Conservation (phyloP, 2,329 filamentous ascomycete species). For the Fusarium sp. region DNA sequence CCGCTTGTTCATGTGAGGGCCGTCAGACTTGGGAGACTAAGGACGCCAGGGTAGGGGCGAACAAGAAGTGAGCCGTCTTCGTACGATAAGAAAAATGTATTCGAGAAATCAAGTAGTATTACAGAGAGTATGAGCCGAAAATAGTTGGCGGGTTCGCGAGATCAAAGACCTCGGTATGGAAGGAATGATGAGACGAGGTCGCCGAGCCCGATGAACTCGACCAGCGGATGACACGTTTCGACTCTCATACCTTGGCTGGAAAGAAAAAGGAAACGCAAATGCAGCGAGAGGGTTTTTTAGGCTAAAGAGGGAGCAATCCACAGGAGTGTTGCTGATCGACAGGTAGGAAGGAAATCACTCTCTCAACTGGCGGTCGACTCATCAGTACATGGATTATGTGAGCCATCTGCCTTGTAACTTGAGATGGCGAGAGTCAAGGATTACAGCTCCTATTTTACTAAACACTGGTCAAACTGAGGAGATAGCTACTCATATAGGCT, state of each 20-base stretch:
- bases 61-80: too few relatives aligned
- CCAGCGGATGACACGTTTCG: not conserved
- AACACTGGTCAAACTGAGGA: not conserved
- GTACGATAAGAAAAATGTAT: too few relatives aligned
- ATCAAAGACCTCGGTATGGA: not conserved
- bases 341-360: not conserved
- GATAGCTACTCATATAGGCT: not conserved
- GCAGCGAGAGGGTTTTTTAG: not conserved
- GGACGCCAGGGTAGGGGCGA: too few relatives aligned
- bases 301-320: not conserved
- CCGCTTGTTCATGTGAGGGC: too few relatives aligned
- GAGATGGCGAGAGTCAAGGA: not conserved
- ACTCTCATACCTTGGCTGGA: not conserved
- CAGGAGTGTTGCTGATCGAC: not conserved
- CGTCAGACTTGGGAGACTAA: too few relatives aligned
- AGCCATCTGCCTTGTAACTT: not conserved
- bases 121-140: too few relatives aligned
- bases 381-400: not conserved
- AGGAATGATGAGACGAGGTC: not conserved
- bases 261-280: not conserved
- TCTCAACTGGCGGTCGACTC: not conserved
- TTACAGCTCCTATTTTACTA: not conserved
- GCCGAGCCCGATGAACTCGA: not conserved
- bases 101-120: too few relatives aligned
- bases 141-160: not conserved